phyloP scores from a whole-genome alignment of 495 filamentous ascomycete genomes.

The Penicillium crystallinum region DNA sequence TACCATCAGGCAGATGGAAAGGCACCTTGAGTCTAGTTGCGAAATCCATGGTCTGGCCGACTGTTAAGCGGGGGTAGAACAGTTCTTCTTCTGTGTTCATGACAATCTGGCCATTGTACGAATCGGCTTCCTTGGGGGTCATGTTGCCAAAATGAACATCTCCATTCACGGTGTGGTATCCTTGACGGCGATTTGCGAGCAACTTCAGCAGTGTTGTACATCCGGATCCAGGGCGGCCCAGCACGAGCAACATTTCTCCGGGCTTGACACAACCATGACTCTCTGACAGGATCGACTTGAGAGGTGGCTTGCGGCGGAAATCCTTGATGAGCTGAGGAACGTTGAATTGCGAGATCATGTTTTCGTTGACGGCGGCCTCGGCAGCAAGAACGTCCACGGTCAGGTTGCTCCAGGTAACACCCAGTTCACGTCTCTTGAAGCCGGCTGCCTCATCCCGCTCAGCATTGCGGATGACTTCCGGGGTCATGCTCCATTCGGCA shows the following conservation, averaged over 20 bases:
- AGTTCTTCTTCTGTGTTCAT: slow-evolving; percentile 66
- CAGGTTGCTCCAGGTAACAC: slow-evolving; percentile 50
- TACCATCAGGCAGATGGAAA: slow-evolving; percentile 24
- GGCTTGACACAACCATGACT: slow-evolving; percentile 50
- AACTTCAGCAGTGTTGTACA: slow-evolving; percentile 54
- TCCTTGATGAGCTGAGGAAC: slow-evolving; percentile 33
- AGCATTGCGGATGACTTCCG: slow-evolving; percentile 35
- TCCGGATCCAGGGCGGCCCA: slow-evolving; percentile 41
- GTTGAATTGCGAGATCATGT: slow-evolving; percentile 53
- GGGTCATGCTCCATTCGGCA: slow-evolving; percentile 38
- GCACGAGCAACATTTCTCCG: slow-evolving; percentile 42
- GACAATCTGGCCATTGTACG: slow-evolving; percentile 66
- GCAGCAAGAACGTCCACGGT: slow-evolving; percentile 37
- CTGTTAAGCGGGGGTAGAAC: slow-evolving; percentile 64
- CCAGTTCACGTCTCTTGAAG: slow-evolving; percentile 42
- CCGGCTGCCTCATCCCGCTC: slow-evolving; percentile 40
- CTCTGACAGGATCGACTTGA: slow-evolving; percentile 30
- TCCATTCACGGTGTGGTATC: slow-evolving; percentile 45
- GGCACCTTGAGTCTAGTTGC: slow-evolving; percentile 42
- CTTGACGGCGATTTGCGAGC: slow-evolving; percentile 57
- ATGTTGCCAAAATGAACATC: slow-evolving; percentile 57
- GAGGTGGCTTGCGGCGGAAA: slow-evolving; percentile 28
- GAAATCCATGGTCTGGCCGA: slow-evolving; percentile 67
- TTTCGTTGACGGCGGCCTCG: slow-evolving; percentile 46
- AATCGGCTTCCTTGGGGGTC: slow-evolving; percentile 47